Evolutionary conservation across 2,329 filamentous ascomycete species (phyloP).

Genomic region (Colletotrichum cereale): DNA sequence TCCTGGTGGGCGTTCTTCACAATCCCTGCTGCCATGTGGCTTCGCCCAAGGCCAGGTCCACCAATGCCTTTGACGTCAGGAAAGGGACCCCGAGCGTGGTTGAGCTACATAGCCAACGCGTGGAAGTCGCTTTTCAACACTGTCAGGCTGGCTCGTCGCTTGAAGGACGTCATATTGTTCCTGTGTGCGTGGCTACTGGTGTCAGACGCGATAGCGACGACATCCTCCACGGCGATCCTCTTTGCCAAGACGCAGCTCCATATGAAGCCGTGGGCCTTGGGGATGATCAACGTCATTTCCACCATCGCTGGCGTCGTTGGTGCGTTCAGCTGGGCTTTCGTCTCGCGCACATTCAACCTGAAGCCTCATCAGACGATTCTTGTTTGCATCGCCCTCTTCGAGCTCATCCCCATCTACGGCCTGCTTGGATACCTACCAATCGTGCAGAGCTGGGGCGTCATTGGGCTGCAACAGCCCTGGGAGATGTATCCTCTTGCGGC

Average conservation of each 20-base stretch:
- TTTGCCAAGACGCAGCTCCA: slow-evolving; percentile 94
- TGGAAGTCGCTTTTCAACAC: slow-evolving; percentile 91
- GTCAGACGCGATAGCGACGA: slow-evolving; percentile 93
- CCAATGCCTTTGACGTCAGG: slow-evolving; percentile 67
- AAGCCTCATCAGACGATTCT: slow-evolving; percentile 89
- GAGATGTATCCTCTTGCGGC: slow-evolving; percentile 96
- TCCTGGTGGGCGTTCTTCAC: slow-evolving; percentile 95
- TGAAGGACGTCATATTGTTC: slow-evolving; percentile 82
- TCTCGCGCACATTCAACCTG: slow-evolving; percentile 78
- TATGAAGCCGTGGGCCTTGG: slow-evolving; percentile 90
- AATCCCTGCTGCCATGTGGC: slow-evolving; percentile 87
- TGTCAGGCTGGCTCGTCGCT: slow-evolving; percentile 76
- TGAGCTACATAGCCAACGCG: slow-evolving; percentile 82
- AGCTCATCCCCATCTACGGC: slow-evolving; percentile 92
- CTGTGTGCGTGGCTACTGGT: slow-evolving; percentile 94
- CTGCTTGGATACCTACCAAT: slow-evolving; percentile 88
- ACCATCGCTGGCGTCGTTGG: slow-evolving; percentile 87
- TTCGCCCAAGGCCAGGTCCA: slow-evolving; percentile 89
- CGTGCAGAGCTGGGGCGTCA: slow-evolving; percentile 78
- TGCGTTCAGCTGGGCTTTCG: slow-evolving; percentile 88
- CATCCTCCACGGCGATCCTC: slow-evolving; percentile 92
- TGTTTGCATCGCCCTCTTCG: slow-evolving; percentile 90
- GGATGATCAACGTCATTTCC: slow-evolving; percentile 93
- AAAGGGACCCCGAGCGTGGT: slow-evolving; percentile 63
- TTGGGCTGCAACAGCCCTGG: slow-evolving; percentile 93